A percentile compares a stretch with the other conserved stretches of the same genome.
Evolutionary conservation across 1,284 basidiomycete species (phyloP).

Genomic region (Neonothopanus nambi): DNA sequence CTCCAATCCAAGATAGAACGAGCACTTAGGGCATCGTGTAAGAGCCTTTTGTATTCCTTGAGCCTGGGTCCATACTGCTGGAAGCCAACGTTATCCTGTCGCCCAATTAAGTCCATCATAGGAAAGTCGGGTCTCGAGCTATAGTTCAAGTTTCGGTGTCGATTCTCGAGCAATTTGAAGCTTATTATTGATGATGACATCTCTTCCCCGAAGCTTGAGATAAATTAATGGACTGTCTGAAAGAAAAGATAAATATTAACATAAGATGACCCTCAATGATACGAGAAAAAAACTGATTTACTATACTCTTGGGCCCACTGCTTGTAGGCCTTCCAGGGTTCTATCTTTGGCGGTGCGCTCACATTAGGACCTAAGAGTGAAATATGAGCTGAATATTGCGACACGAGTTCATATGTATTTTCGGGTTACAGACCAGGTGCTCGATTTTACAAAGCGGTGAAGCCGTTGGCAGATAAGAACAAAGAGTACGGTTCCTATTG

Average conservation of each 20-base stretch:
- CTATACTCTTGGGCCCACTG: too few species aligned
- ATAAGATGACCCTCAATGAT: too few species aligned
- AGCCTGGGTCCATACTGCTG: background rate
- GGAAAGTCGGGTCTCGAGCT: too few species aligned
- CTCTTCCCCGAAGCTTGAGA: too few species aligned
- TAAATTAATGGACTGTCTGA: too few species aligned
- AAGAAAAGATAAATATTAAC: too few species aligned
- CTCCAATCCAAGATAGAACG: too few species aligned
- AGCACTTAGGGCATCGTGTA: background rate
- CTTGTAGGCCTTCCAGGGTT: background rate
- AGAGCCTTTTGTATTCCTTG: background rate
- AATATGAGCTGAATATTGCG: background rate
- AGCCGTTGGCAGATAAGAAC: background rate
- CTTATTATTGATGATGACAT: too few species aligned
- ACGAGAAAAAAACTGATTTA: too few species aligned
- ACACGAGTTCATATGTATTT: background rate
- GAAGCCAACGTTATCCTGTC: slow-evolving; percentile 1
- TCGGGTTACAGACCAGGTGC: background rate
- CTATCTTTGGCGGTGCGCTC: background rate
- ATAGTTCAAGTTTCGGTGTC: too few species aligned
- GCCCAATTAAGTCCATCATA: too few species aligned
- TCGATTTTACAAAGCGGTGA: background rate
- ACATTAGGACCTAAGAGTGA: background rate
- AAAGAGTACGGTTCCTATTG: background rate
- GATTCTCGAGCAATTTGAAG: too few species aligned